phyloP scores from a whole-genome alignment of 2,329 filamentous ascomycete genomes.

The Colletotrichum acutatum region DNA sequence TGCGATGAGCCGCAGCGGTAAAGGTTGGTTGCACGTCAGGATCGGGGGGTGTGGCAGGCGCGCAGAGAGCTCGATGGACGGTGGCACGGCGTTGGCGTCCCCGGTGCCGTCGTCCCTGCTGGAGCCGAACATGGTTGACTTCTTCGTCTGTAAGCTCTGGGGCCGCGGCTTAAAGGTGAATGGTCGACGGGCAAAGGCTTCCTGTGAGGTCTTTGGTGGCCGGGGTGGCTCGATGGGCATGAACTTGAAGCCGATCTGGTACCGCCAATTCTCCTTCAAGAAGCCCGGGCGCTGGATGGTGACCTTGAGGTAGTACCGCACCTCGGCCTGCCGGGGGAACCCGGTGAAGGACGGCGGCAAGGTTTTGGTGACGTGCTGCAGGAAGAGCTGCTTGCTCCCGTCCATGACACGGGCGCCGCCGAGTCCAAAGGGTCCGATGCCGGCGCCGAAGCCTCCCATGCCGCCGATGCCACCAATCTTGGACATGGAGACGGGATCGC shows the following conservation, averaged over 20 bases:
- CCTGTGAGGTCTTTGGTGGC: slow-evolving; percentile 72
- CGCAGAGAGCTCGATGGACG: slow-evolving; percentile 81
- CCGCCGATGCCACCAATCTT: slow-evolving; percentile 65
- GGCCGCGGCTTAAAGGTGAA: slow-evolving; percentile 64
- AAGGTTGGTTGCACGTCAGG: slow-evolving; percentile 86
- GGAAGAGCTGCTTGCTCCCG: slow-evolving; percentile 70
- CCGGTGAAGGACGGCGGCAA: slow-evolving; percentile 90
- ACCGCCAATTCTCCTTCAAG: slow-evolving; percentile 89
- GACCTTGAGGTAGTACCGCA: slow-evolving; percentile 95
- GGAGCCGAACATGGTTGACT: slow-evolving; percentile 69
- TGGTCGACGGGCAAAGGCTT: slow-evolving; percentile 84
- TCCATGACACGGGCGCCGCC: slow-evolving; percentile 70
- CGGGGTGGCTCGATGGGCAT: slow-evolving; percentile 92
- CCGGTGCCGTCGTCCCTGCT: slow-evolving; percentile 28
- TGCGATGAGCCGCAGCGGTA: slow-evolving; percentile 83
- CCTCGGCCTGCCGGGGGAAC: slow-evolving; percentile 87
- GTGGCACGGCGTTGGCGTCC: slow-evolving; percentile 56
- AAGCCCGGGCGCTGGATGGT: slow-evolving; percentile 90
- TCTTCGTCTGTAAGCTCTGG: slow-evolving; percentile 56
- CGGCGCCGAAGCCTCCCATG: slow-evolving; percentile 60
- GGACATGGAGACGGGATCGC: slow-evolving; percentile 63
- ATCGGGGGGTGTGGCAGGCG: slow-evolving; percentile 88
- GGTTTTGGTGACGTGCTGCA: slow-evolving; percentile 82
- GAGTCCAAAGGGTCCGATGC: slow-evolving; percentile 58
- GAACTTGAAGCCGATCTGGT: slow-evolving; percentile 79